A percentile compares a stretch with the other conserved stretches of the same genome.
phyloP scores from a whole-genome alignment of 176 grass and related monocot genomes.

The Coix lacrymajobi region DNA sequence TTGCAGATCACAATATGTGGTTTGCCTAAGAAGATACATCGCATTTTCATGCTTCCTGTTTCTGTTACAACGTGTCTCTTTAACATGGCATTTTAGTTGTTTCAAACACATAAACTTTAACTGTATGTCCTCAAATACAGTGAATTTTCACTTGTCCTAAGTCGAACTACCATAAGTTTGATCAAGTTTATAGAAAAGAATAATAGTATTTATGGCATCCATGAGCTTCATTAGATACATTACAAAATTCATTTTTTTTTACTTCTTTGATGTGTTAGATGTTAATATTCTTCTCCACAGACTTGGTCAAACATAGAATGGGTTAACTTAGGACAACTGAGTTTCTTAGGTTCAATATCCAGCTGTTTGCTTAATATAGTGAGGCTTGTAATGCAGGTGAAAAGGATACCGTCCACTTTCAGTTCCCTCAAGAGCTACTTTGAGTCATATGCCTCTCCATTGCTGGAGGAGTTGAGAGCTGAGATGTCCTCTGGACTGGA shows the following conservation, averaged over 20 bases:
- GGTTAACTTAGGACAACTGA: background rate
- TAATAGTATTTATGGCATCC: background rate
- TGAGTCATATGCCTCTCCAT: slow-evolving; percentile 32
- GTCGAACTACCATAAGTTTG: no score
- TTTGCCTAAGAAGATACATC: background rate
- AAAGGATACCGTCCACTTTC: slow-evolving; percentile 45
- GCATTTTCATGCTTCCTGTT: background rate
- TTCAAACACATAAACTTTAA: background rate
- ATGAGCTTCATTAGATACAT: background rate
- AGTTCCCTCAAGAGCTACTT: slow-evolving; percentile 31
- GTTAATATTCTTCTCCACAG: background rate
- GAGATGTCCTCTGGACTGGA: slow-evolving; percentile 50
- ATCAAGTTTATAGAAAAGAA: background rate
- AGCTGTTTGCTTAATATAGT: background rate
- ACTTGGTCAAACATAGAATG: background rate
- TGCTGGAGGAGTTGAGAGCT: slow-evolving; percentile 56
- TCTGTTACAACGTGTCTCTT: background rate
- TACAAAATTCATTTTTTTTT: background rate
- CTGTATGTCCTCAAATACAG: background rate
- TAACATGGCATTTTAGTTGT: background rate
- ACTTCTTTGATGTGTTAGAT: background rate
- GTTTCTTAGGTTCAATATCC: background rate
- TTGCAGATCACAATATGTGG: background rate
- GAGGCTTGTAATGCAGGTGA: slow-evolving; percentile 35
- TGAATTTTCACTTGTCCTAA: background rate